Evolutionary conservation across 345 rosid species (phyloP).

Genomic region (Eucalyptus brandiana): DNA sequence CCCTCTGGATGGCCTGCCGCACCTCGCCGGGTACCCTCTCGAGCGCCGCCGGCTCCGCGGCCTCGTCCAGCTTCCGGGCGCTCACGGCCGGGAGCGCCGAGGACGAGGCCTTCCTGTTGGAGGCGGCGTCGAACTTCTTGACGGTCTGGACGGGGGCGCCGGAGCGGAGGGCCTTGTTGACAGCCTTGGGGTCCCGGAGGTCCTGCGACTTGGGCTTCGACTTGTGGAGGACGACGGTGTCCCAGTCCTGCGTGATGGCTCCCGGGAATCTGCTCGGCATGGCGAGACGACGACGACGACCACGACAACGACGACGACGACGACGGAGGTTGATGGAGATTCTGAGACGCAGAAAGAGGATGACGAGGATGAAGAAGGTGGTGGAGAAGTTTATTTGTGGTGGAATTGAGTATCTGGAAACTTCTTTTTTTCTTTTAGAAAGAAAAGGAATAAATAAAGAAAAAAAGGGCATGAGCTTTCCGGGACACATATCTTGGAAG

Average conservation of each 20-base stretch:
- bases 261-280: slow-evolving; percentile 72
- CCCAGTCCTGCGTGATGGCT: slow-evolving; percentile 68
- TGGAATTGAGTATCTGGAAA: slow-evolving; percentile 11
- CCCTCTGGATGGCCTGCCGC: too few species aligned
- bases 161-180: slow-evolving; percentile 53
- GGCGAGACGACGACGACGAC: not conserved
- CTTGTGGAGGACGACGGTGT: slow-evolving; percentile 67
- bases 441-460: not conserved
- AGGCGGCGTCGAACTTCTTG: slow-evolving; percentile 57
- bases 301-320: too few species aligned
- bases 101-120: too few species aligned
- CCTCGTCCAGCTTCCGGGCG: too few species aligned
- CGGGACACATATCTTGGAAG: not conserved
- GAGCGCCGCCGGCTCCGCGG: too few species aligned
- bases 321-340: not conserved
- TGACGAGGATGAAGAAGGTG: not conserved
- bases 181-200: slow-evolving; percentile 56
- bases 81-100: too few species aligned
- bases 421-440: not conserved
- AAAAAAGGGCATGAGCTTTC: not conserved
- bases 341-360: not conserved
- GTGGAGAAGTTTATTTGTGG: not conserved
- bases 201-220: slow-evolving; percentile 41
- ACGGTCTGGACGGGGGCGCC: slow-evolving; percentile 53
- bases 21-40: too few species aligned